A percentile compares a stretch with the other conserved stretches of the same genome.
Conservation (phyloP, 768 basidiomycete genomes). For the Filobasidium floriforme region DNA sequence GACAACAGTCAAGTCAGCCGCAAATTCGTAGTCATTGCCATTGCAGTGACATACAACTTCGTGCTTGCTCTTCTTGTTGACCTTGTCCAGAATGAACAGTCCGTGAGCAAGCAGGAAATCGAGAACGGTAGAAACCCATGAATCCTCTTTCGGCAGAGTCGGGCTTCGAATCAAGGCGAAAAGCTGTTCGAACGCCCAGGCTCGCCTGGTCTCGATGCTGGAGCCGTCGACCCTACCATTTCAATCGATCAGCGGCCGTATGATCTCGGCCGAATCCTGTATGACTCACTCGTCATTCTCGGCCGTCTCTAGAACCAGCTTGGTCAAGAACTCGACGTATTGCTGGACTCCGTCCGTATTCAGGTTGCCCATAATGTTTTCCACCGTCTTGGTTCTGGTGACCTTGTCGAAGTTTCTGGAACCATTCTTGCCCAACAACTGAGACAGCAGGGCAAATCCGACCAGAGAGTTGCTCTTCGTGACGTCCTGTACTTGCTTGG, state of each 20-base stretch:
- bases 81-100: conserved; percentile 67
- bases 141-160: conserved; percentile 66
- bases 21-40: neutral
- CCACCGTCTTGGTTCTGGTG: conserved; percentile 86
- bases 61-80: conserved; percentile 59
- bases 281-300: neutral
- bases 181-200: conserved; percentile 84
- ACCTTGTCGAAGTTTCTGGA: conserved; percentile 82
- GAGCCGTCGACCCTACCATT: conserved; percentile 33
- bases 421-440: conserved; percentile 73
- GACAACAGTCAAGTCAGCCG: neutral
- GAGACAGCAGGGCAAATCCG: conserved; percentile 75
- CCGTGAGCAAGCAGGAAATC: conserved; percentile 78
- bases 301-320: neutral
- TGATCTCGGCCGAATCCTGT: neutral
- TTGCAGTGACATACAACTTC: conserved; percentile 52
- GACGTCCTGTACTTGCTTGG: conserved; percentile 63
- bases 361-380: conserved; percentile 69
- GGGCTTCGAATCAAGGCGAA: conserved; percentile 68
- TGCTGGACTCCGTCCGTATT: conserved; percentile 58
- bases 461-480: conserved; percentile 68
- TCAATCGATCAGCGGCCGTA: neutral
- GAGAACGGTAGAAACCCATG: conserved; percentile 65
- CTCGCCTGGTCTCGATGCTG: conserved; percentile 49
- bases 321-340: conserved; percentile 8